Conservation (phyloP, 1,284 basidiomycete species). For the Termitomyces sp. region DNA sequence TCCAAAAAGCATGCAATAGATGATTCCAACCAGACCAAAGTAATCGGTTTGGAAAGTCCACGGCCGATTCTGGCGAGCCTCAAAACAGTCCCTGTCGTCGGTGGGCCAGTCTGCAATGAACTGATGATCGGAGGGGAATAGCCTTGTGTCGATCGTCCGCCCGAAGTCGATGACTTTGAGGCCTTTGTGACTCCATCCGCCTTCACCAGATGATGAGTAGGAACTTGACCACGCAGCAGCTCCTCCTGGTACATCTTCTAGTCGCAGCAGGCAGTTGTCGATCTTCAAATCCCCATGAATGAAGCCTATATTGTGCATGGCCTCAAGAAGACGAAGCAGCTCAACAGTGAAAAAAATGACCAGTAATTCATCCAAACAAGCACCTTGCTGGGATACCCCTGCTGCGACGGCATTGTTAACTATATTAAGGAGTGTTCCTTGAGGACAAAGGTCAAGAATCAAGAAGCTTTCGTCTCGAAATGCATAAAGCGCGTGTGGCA, state of each 20-base stretch:
- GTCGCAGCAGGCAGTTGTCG: slow-evolving; percentile 93
- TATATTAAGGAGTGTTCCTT: slow-evolving; percentile 90
- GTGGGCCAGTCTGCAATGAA: slow-evolving; percentile 88
- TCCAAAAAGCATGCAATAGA: slow-evolving; percentile 95
- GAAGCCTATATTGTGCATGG: slow-evolving; percentile 76
- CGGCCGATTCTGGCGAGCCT: slow-evolving; percentile 76
- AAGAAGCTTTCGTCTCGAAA: slow-evolving; percentile 90
- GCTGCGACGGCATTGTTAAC: slow-evolving; percentile 79
- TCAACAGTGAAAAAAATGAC: slow-evolving; percentile 96
- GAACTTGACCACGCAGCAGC: slow-evolving; percentile 65
- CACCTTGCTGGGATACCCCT: slow-evolving; percentile 71
- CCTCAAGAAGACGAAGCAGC: slow-evolving; percentile 79
- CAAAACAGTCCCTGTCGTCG: slow-evolving; percentile 85
- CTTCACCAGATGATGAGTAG: slow-evolving; percentile 73
- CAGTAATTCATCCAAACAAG: slow-evolving; percentile 87
- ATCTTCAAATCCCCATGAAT: slow-evolving; percentile 99
- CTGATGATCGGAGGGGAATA: slow-evolving; percentile 74
- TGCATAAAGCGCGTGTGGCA: slow-evolving; percentile 72
- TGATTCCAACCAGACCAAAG: slow-evolving; percentile 87
- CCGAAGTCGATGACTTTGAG: slow-evolving; percentile 96
- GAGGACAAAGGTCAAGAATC: slow-evolving; percentile 82
- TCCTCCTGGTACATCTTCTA: slow-evolving; percentile 78
- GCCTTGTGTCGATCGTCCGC: slow-evolving; percentile 80
- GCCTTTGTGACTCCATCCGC: slow-evolving; percentile 87
- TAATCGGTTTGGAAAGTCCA: slow-evolving; percentile 98